Evolutionary conservation across 768 basidiomycete genomes (phyloP).

Genomic region (Rhodotorula diobovata): DNA sequence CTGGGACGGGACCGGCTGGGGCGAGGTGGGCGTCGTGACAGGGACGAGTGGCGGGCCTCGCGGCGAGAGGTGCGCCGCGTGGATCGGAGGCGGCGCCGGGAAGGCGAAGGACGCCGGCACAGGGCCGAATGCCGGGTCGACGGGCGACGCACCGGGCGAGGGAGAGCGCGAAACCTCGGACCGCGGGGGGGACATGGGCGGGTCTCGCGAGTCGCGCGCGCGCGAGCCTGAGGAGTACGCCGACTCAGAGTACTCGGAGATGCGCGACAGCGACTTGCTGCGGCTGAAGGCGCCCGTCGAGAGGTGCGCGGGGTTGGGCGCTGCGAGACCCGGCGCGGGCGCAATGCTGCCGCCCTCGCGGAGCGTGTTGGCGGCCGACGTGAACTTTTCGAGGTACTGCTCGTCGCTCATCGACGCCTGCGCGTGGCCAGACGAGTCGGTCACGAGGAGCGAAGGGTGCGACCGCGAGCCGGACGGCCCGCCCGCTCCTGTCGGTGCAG

Average conservation of each 20-base stretch:
- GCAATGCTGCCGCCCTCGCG: background rate
- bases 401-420: background rate
- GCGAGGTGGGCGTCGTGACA: background rate
- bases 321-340: background rate
- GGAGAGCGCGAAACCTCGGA: background rate
- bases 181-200: background rate
- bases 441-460: conserved; percentile 23
- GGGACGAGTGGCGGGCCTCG: background rate
- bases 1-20: background rate
- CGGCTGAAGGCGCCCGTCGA: background rate
- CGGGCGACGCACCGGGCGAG: conserved; percentile 3
- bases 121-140: background rate
- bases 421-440: conserved; percentile 16
- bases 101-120: conserved; percentile 5
- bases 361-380: background rate
- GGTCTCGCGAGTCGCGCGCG: conserved; percentile 18
- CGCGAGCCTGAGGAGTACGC: conserved; percentile 19
- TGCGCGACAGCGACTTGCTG: conserved; percentile 20
- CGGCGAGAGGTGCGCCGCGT: background rate
- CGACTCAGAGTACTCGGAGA: conserved; percentile 29
- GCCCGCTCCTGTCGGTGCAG: background rate
- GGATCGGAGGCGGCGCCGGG: conserved; percentile 1
- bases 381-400: conserved; percentile 8
- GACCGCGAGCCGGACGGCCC: background rate
- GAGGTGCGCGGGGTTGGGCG: conserved; percentile 6